These are phyloP conservation scores for Penicillium sp. DNA, from an alignment of 2,329 filamentous ascomycete species.

Conservation along the genomic window DNA sequence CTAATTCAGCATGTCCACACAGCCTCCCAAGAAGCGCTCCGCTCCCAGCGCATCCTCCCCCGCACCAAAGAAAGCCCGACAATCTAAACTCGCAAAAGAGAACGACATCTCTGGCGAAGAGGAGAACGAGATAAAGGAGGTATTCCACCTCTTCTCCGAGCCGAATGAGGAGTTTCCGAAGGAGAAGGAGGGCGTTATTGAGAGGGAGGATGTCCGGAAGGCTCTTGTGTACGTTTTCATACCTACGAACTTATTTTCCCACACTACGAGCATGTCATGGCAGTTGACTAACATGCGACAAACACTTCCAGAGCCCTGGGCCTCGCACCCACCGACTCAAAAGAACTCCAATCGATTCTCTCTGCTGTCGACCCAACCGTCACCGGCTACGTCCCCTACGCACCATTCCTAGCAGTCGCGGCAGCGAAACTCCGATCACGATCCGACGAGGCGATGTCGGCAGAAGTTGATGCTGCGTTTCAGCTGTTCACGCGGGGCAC, in stretches of 20 bases:
- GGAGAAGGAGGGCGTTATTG: slow-evolving; percentile 73
- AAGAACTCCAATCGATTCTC: slow-evolving; percentile 77
- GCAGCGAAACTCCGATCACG: slow-evolving; percentile 78
- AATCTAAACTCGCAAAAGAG: slow-evolving; percentile 90
- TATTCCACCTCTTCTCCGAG: slow-evolving; percentile 77
- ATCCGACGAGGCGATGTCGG: slow-evolving; percentile 59
- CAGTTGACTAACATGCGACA: background rate
- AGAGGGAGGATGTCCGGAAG: slow-evolving; percentile 69
- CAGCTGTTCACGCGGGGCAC: slow-evolving; percentile 70
- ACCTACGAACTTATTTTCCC: background rate
- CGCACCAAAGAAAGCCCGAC: slow-evolving; percentile 56
- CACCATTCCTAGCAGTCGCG: slow-evolving; percentile 83
- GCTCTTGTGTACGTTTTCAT: slow-evolving; percentile 68
- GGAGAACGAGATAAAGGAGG: slow-evolving; percentile 89
- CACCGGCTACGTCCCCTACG: slow-evolving; percentile 77
- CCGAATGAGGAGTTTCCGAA: slow-evolving; percentile 65
- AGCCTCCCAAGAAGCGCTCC: slow-evolving; percentile 46
- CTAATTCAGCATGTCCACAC: background rate
- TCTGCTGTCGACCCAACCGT: slow-evolving; percentile 81
- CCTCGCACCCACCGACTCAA: slow-evolving; percentile 65
- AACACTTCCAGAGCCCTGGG: slow-evolving; percentile 71
- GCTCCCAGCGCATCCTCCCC: slow-evolving; percentile 34
- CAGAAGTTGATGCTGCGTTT: slow-evolving; percentile 83
- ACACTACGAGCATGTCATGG: background rate
- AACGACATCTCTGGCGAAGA: slow-evolving; percentile 83